Base-by-base conservation (phyloP, 2,329 filamentous ascomycete species). In the Cladobotryum protrusum region DNA sequence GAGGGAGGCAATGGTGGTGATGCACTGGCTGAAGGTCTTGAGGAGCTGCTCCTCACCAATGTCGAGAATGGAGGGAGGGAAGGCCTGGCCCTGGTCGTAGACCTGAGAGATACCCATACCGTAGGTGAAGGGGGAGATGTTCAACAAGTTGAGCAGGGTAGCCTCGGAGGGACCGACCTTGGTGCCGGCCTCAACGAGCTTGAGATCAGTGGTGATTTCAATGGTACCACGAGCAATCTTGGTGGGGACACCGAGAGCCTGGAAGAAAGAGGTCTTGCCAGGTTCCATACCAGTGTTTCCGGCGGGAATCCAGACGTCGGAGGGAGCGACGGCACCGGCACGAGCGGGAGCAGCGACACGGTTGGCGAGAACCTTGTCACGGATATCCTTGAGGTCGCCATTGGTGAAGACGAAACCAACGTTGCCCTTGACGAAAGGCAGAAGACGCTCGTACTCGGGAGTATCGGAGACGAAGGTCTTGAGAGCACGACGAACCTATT, bases 221-320 rank as follows among this genome's bases (percentile, higher is more conserved):
- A 99, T 99, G 78, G 93, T 99, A 95, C 93, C 95, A 95, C 93
- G 93, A 72, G 93, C 93, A 79, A 99, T 99, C 90, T 99, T 99
- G 84, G 93, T 99, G 72, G 93, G 93, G 72, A 99, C 90, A 89
- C 92, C 92, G 77, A 99, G 93, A 68, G 93, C 93, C 86, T 99
- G 93, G 91, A 99, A 99, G 90, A 99, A 99, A 72, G 93, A 97
- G 70, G 93, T 99, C 88, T 99, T 99, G 76, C 95, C 95, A 72
- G 93, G 95, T 77, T 99, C 93, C 93, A 99, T 99, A 79, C 93
- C 93, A 68, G 93, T 99, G 87, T 99, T 99, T 77, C 93, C 93
- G 64, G 91, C 93, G 62, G 93, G 93, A 63, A 99, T 74, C 80
- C 78, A 99, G 72, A 99, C 93, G 75, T 99, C 95, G 68, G 71